A percentile compares a stretch with the other conserved stretches of the same genome.
These are phyloP conservation scores for Colletotrichum shisoi DNA, from an alignment of 2,329 filamentous ascomycete species.

Conservation along the genomic window DNA sequence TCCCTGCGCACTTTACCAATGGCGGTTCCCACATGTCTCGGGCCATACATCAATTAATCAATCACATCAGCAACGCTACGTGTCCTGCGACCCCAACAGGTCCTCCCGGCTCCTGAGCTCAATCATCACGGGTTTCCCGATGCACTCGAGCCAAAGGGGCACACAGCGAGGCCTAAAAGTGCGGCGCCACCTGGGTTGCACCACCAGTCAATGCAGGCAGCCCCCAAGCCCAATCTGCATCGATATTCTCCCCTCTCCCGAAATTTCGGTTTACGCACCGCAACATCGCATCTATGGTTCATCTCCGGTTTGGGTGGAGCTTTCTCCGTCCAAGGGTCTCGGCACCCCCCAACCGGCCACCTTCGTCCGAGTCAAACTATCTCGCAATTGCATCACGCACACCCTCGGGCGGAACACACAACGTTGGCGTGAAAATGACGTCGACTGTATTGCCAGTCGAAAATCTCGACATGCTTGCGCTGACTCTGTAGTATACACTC, in stretches of 20 bases:
- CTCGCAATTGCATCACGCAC: not conserved
- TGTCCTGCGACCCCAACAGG: not conserved
- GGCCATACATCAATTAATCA: slow-evolving; percentile 19
- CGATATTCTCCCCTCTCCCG: not conserved
- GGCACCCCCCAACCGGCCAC: slow-evolving; percentile 8
- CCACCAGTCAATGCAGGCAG: slow-evolving; percentile 14
- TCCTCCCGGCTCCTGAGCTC: not conserved
- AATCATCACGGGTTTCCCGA: slow-evolving; percentile 5
- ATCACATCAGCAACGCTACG: slow-evolving; percentile 18
- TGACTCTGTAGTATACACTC: slow-evolving; percentile 32
- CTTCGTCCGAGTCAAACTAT: not conserved
- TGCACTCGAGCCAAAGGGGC: slow-evolving; percentile 14
- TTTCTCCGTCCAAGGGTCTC: slow-evolving; percentile 17
- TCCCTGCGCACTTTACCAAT: slow-evolving; percentile 11
- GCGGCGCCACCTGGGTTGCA: not conserved
- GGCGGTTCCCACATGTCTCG: slow-evolving; percentile 27
- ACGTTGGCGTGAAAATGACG: not conserved
- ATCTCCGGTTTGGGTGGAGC: slow-evolving; percentile 3
- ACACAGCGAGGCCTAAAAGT: slow-evolving; percentile 1
- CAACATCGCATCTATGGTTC: slow-evolving; percentile 14
- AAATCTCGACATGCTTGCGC: slow-evolving; percentile 12
- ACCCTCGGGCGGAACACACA: not conserved
- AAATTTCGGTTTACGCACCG: not conserved
- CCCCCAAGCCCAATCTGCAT: slow-evolving; percentile 18
- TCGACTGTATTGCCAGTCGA: slow-evolving; percentile 16